phyloP scores from a whole-genome alignment of 305 asterid species.

The Fraxinus sp. region DNA sequence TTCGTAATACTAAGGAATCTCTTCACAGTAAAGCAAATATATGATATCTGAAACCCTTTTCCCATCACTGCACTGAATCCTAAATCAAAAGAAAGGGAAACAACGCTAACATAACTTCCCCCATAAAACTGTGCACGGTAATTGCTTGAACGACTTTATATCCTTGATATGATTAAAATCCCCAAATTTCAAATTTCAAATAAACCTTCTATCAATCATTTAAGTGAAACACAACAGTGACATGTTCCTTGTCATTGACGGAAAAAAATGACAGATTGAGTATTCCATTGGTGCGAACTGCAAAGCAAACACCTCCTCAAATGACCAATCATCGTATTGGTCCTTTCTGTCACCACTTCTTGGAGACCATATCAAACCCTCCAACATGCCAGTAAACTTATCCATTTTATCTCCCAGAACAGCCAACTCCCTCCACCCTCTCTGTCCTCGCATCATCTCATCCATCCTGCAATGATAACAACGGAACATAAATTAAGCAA shows the following conservation, averaged over 20 bases:
- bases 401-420: constrained; percentile 80
- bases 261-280: background rate
- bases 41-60: background rate
- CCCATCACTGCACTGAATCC: background rate
- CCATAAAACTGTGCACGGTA: background rate
- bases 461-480: constrained; percentile 72
- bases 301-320: constrained; percentile 68
- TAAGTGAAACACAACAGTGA: background rate
- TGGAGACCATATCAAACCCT: constrained; percentile 93
- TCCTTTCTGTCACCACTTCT: constrained; percentile 59
- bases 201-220: background rate
- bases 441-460: constrained; percentile 97
- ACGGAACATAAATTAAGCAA: background rate
- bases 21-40: background rate
- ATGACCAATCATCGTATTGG: constrained; percentile 85
- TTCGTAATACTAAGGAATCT: background rate
- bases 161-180: background rate
- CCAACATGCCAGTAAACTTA: constrained; percentile 82
- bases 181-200: background rate
- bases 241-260: background rate
- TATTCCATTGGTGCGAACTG: background rate
- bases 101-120: background rate
- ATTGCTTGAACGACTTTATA: background rate
- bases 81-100: background rate
- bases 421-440: constrained; percentile 97